Base-by-base conservation (phyloP, 176 grass and related monocot species). In the Triticum aestivum region DNA sequence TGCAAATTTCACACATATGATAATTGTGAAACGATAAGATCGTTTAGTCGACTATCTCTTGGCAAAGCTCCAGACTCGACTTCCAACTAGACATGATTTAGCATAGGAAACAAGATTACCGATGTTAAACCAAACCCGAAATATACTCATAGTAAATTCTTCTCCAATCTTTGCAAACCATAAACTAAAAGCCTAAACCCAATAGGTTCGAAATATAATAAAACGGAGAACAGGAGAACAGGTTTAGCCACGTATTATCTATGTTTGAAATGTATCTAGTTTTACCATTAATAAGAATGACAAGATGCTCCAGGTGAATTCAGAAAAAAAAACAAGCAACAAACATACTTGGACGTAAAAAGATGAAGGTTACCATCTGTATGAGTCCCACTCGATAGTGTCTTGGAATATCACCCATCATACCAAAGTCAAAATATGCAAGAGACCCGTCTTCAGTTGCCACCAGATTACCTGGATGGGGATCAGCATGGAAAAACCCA, bases 341-440 rank as follows among this genome's bases (percentile, higher is more conserved):
- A 79, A 23, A 64, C 9, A 63, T 45, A 35, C n/a, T 49, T 34
- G 21, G 21, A 81, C 5, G 7, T 12, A 41, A 30, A 38, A 54
- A 59, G 24, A 88, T 72, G 24, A 44, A 90, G 30, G 56, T 92
- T 81, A 98, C 96, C 86, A 98, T 85, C 92, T 96, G 96, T 86
- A 98, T 98, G 81, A 98, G 96, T 65, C 96, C 96, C 9, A 98
- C 86, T 78, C 96, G 96, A 69, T 92, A 98, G 72, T 98, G 96
- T 37, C 96, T 89, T 67, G 96, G 96, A 79, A 98, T 98, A 86
- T 98, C 92, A 45, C 96, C 96, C 96, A 98, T 98, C 96, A 98
- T 98, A 78, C 96, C 96, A 26, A 98, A 98, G 79, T 98, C 96
- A 84, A 98, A 98, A 79, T 98, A 98, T 63, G 93, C 96, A 67